A percentile compares a stretch with the other conserved stretches of the same genome.
These are phyloP conservation scores for Talaromyces borbonicus DNA, from an alignment of 495 filamentous ascomycete genomes.

Conservation along the genomic window DNA sequence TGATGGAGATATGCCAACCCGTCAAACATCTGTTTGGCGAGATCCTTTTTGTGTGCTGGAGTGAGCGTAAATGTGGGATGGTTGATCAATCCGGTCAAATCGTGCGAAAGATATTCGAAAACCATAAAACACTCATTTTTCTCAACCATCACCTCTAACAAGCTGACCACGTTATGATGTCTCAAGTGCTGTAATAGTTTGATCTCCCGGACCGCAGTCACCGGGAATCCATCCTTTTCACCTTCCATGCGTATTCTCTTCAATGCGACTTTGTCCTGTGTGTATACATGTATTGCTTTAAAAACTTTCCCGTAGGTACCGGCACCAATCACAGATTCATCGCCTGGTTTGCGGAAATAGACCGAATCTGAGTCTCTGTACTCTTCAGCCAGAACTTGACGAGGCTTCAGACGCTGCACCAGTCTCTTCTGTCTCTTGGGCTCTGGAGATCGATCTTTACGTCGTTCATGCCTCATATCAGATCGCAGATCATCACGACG, in stretches of 20 bases:
- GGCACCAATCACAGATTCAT: slow-evolving; percentile 88
- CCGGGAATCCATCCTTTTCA: slow-evolving; percentile 93
- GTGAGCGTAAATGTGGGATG: slow-evolving; percentile 89
- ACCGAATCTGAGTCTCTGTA: slow-evolving; percentile 73
- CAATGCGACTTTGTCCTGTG: slow-evolving; percentile 77
- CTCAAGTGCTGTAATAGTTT: slow-evolving; percentile 92
- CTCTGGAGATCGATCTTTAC: slow-evolving; percentile 26
- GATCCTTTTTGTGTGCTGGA: slow-evolving; percentile 80
- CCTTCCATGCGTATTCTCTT: slow-evolving; percentile 96
- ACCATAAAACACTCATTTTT: slow-evolving; percentile 99
- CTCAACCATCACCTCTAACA: slow-evolving; percentile 92
- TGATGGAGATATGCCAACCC: slow-evolving; percentile 92
- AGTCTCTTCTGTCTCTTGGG: slow-evolving; percentile 57
- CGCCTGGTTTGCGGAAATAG: slow-evolving; percentile 84
- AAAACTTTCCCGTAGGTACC: slow-evolving; percentile 97
- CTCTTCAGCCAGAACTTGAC: slow-evolving; percentile 59
- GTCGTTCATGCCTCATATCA: slow-evolving; percentile 32
- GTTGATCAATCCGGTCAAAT: slow-evolving; percentile 79
- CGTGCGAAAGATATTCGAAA: slow-evolving; percentile 96
- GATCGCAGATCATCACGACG: slow-evolving; percentile 25
- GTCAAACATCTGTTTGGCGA: slow-evolving; percentile 89
- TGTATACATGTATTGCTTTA: slow-evolving; percentile 94
- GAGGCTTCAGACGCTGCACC: slow-evolving; percentile 59
- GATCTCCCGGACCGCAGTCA: slow-evolving; percentile 94
- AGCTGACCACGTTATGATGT: slow-evolving; percentile 77